These are phyloP conservation scores for Citrus hindsii DNA, from an alignment of 345 rosid genomes.

Conservation along the genomic window DNA sequence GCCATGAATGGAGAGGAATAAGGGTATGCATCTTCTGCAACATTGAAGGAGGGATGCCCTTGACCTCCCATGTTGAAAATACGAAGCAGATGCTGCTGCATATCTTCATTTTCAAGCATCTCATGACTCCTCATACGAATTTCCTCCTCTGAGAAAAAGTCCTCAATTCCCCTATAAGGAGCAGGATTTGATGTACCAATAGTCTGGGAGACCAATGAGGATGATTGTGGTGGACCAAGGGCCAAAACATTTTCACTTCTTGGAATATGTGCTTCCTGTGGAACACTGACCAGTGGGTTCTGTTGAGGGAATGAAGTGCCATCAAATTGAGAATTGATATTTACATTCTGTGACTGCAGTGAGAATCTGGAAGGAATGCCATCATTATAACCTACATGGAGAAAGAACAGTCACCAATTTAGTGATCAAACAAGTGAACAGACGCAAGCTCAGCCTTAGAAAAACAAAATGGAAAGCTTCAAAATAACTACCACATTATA, in stretches of 20 bases:
- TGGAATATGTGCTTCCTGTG: slow-evolving; percentile 36
- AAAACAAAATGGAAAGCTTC: neutral
- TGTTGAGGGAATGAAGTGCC: slow-evolving; percentile 48
- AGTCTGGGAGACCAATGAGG: slow-evolving; percentile 37
- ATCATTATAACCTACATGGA: slow-evolving; percentile 45
- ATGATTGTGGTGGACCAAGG: slow-evolving; percentile 37
- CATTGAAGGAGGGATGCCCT: slow-evolving; percentile 39
- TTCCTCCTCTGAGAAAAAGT: slow-evolving; percentile 78
- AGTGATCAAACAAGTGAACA: neutral
- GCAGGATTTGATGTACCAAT: slow-evolving; percentile 37
- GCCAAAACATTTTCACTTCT: slow-evolving; percentile 34
- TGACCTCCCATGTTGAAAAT: slow-evolving; percentile 68
- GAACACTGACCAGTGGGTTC: slow-evolving; percentile 26
- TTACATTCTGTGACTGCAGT: slow-evolving; percentile 45
- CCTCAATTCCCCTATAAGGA: slow-evolving; percentile 53
- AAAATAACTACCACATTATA: neutral
- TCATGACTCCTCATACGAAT: slow-evolving; percentile 75
- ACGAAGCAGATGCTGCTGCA: slow-evolving; percentile 87
- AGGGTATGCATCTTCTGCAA: slow-evolving; percentile 47
- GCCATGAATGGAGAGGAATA: slow-evolving; percentile 40
- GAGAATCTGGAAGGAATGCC: slow-evolving; percentile 38
- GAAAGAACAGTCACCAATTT: neutral
- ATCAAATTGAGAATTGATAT: slow-evolving; percentile 44
- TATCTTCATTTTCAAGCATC: slow-evolving; percentile 88
- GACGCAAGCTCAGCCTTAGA: neutral